Conservation (phyloP, 2,329 filamentous ascomycete genomes). For the Phialophora tarda region DNA sequence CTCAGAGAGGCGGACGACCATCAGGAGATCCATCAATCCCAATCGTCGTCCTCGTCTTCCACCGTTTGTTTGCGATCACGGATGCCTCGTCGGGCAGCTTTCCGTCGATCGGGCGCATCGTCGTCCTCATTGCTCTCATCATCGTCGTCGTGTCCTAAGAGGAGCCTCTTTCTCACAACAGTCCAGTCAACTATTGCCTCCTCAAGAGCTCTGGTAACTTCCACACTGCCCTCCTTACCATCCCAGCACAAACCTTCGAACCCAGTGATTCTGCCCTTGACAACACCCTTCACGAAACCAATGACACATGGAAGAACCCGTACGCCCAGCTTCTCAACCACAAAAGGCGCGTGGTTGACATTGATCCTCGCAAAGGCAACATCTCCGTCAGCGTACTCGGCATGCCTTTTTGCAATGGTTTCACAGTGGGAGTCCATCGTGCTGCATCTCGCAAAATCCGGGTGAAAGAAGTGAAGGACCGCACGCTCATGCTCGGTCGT, state of each 20-base stretch:
- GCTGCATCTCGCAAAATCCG: conserved; percentile 66
- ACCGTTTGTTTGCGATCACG: conserved; percentile 39
- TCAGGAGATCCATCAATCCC: conserved; percentile 48
- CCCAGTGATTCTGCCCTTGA: conserved; percentile 52
- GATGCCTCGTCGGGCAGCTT: conserved; percentile 44
- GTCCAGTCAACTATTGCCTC: conserved; percentile 49
- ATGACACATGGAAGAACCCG: conserved; percentile 56
- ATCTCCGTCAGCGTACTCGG: conserved; percentile 42
- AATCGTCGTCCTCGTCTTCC: conserved; percentile 53
- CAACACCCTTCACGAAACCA: conserved; percentile 55
- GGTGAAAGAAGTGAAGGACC: conserved; percentile 68
- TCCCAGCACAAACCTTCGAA: conserved; percentile 54
- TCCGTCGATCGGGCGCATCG: conserved; percentile 35
- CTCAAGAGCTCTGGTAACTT: conserved; percentile 52
- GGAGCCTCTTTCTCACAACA: conserved; percentile 47
- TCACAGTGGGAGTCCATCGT: conserved; percentile 67
- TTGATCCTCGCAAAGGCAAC: conserved; percentile 54
- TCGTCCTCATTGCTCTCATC: conserved; percentile 37
- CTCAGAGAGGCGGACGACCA: background rate
- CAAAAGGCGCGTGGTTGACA: conserved; percentile 54
- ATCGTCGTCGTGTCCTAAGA: conserved; percentile 42
- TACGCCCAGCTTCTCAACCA: conserved; percentile 55
- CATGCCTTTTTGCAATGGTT: conserved; percentile 48
- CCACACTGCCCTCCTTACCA: conserved; percentile 47
- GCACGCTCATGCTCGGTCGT: conserved; percentile 64